phyloP scores from a whole-genome alignment of 2,329 filamentous ascomycete genomes.

The Lachnellula arida region DNA sequence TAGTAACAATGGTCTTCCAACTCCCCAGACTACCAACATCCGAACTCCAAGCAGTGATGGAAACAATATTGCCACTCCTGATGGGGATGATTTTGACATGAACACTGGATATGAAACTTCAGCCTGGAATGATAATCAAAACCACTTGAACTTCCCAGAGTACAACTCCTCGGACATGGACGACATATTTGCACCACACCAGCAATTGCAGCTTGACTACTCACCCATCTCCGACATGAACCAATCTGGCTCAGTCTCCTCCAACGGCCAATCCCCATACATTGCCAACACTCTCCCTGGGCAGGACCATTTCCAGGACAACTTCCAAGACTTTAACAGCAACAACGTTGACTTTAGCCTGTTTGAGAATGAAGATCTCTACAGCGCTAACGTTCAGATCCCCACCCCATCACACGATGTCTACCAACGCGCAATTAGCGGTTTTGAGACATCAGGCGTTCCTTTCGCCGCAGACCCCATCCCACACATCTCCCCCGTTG shows the following conservation, averaged over 20 bases:
- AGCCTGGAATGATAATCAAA: conserved; percentile 13
- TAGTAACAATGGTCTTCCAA: conserved; percentile 43
- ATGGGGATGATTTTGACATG: conserved; percentile 24
- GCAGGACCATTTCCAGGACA: conserved; percentile 48
- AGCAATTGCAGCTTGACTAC: conserved; percentile 23
- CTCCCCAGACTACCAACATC: conserved; percentile 52
- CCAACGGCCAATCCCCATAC: conserved; percentile 28
- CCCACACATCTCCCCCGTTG: conserved; percentile 63
- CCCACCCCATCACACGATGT: conserved; percentile 44
- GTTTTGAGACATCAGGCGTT: conserved; percentile 29
- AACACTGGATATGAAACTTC: conserved; percentile 11
- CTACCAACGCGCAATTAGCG: conserved; percentile 32
- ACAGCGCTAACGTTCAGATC: conserved; percentile 53
- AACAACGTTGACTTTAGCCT: conserved; percentile 49
- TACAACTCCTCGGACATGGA: conserved; percentile 23
- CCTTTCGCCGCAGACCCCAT: conserved; percentile 28
- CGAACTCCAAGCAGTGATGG: conserved; percentile 54
- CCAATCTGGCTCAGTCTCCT: conserved; percentile 20
- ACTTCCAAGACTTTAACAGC: conserved; percentile 49
- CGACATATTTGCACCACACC: conserved; percentile 21
- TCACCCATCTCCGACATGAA: conserved; percentile 28
- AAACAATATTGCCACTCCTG: conserved; percentile 23
- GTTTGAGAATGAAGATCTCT: conserved; percentile 55
- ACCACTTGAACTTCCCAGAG: conserved; percentile 22
- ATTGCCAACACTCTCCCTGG: conserved; percentile 41